Evolutionary conservation across 192 early-diverging fungal genomes (phyloP).

Genomic region (Dimargaris xerosporica): DNA sequence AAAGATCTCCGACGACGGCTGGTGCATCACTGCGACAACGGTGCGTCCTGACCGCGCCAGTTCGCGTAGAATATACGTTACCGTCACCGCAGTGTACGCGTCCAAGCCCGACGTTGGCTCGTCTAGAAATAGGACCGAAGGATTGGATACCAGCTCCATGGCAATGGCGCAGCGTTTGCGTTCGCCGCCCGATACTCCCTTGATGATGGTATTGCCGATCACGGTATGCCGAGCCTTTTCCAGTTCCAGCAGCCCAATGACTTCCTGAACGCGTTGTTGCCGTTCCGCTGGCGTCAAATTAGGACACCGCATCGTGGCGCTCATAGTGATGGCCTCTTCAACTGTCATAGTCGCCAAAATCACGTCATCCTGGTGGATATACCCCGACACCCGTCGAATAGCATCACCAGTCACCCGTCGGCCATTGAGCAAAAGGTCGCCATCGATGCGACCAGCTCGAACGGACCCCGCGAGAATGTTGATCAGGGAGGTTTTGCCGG

Average conservation of each 20-base stretch:
- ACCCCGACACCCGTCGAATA: slow-evolving; percentile 36
- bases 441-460: slow-evolving; percentile 26
- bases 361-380: slow-evolving; percentile 43
- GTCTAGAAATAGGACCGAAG: slow-evolving; percentile 49
- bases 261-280: slow-evolving; percentile 29
- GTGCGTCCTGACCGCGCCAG: slow-evolving; percentile 28
- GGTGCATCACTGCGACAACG: slow-evolving; percentile 27
- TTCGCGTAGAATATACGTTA: slow-evolving; percentile 26
- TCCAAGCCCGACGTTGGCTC: slow-evolving; percentile 60
- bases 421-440: slow-evolving; percentile 42
- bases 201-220: slow-evolving; percentile 40
- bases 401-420: slow-evolving; percentile 28
- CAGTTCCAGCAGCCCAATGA: slow-evolving; percentile 42
- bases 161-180: slow-evolving; percentile 59
- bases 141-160: slow-evolving; percentile 52
- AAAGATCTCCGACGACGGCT: slow-evolving; percentile 43
- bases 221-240: slow-evolving; percentile 51
- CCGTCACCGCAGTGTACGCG: slow-evolving; percentile 35
- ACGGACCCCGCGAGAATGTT: slow-evolving; percentile 42
- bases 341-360: slow-evolving; percentile 56
- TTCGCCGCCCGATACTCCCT: slow-evolving; percentile 61
- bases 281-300: background rate
- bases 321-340: slow-evolving; percentile 58
- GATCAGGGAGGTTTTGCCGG: slow-evolving; percentile 48
- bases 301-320: slow-evolving; percentile 32